Percentiles rank a stretch among this genome's conserved stretches.
Conservation (phyloP, 768 basidiomycete genomes). For the Mycena venus region DNA sequence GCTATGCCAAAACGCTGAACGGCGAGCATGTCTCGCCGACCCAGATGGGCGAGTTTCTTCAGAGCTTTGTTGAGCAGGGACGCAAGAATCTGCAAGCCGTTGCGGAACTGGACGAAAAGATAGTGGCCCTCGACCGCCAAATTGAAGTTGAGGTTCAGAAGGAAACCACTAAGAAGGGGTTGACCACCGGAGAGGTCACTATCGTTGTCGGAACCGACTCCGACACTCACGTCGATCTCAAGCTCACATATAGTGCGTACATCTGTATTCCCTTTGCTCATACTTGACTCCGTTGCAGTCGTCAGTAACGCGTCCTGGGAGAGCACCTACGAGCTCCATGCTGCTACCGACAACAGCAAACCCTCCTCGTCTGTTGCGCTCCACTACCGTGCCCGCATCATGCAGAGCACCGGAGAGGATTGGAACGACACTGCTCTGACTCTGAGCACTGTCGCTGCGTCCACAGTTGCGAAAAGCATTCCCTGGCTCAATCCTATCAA, state of each 20-base stretch:
- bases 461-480: constrained; percentile 48
- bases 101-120: constrained; percentile 52
- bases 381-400: constrained; percentile 68
- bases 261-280: background rate
- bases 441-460: constrained; percentile 63
- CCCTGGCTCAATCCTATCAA: constrained; percentile 50
- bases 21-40: constrained; percentile 56
- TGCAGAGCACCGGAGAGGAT: constrained; percentile 71
- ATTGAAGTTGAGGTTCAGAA: constrained; percentile 53
- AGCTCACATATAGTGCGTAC: constrained; percentile 65
- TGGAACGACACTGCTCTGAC: constrained; percentile 66
- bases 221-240: constrained; percentile 55
- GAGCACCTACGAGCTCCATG: constrained; percentile 72
- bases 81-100: constrained; percentile 51
- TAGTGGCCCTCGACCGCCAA: constrained; percentile 53
- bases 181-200: constrained; percentile 50
- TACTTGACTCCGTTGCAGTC: constrained; percentile 47
- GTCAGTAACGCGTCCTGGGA: constrained; percentile 65
- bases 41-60: constrained; percentile 57
- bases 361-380: constrained; percentile 60
- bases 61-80: constrained; percentile 54
- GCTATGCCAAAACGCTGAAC: constrained; percentile 58
- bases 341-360: constrained; percentile 59
- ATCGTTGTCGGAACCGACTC: constrained; percentile 59
- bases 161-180: constrained; percentile 50